phyloP scores from a whole-genome alignment of 164 flowering plant genomes.

The Kalanchoe fedtschenkoi region DNA sequence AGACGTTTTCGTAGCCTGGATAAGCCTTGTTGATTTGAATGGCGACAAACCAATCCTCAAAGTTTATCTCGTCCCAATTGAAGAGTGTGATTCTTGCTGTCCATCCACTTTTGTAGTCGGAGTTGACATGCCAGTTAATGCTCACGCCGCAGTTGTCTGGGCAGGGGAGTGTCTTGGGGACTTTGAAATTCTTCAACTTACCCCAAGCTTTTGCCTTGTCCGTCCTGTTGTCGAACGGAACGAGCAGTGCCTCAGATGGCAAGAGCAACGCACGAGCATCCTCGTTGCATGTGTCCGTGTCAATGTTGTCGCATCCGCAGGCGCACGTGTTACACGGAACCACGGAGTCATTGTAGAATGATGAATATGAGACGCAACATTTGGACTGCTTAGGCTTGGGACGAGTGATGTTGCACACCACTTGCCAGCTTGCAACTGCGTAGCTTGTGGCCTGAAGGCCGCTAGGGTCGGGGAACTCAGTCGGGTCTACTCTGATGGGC shows the following conservation, averaged over 20 bases:
- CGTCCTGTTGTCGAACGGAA: slow-evolving; percentile 54
- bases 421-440: slow-evolving; percentile 63
- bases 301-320: slow-evolving; percentile 56
- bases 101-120: slow-evolving; percentile 62
- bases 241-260: slow-evolving; percentile 56
- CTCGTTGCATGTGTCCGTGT: slow-evolving; percentile 18
- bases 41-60: slow-evolving; percentile 70
- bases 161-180: slow-evolving; percentile 44
- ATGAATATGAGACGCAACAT: slow-evolving; percentile 70
- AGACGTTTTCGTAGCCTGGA: slow-evolving; percentile 45
- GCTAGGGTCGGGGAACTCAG: slow-evolving; percentile 44
- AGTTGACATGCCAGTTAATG: slow-evolving; percentile 61
- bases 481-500: slow-evolving; percentile 40
- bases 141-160: slow-evolving; percentile 69
- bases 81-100: slow-evolving; percentile 61
- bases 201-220: slow-evolving; percentile 56
- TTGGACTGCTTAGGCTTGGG: slow-evolving; percentile 27
- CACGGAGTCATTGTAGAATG: slow-evolving; percentile 54
- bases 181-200: slow-evolving; percentile 18
- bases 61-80: slow-evolving; percentile 49
- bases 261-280: slow-evolving; percentile 35
- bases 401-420: slow-evolving; percentile 57
- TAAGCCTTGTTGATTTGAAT: slow-evolving; percentile 41
- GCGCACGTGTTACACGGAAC: slow-evolving; percentile 80
- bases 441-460: slow-evolving; percentile 23